Percentiles rank a stretch among this genome's conserved stretches.
Evolutionary conservation across 768 basidiomycete genomes (phyloP).

Genomic region (Postia placenta): DNA sequence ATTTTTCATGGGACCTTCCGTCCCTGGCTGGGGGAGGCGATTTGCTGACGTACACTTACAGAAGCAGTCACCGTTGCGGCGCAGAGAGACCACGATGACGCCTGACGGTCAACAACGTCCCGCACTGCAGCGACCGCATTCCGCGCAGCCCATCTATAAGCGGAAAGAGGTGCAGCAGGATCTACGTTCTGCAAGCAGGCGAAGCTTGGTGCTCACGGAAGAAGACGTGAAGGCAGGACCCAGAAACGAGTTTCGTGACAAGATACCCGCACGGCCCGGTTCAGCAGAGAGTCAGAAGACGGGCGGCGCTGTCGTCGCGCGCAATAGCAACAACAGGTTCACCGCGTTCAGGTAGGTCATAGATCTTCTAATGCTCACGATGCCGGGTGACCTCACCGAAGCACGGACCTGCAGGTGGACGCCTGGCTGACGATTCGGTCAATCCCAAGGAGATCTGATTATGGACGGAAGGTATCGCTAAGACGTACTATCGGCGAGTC

Average conservation of each 20-base stretch:
- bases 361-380: background rate
- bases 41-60: slow-evolving; percentile 11
- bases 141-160: slow-evolving; percentile 13
- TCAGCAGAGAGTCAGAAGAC: slow-evolving; percentile 6
- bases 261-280: slow-evolving; percentile 15
- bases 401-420: slow-evolving; percentile 7
- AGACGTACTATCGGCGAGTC: slow-evolving; percentile 1
- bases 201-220: slow-evolving; percentile 16
- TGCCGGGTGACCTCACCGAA: slow-evolving; percentile 12
- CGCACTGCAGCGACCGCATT: slow-evolving; percentile 5
- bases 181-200: slow-evolving; percentile 18
- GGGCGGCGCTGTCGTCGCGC: slow-evolving; percentile 2
- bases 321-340: slow-evolving; percentile 14
- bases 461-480: background rate
- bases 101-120: slow-evolving; percentile 34
- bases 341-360: slow-evolving; percentile 22
- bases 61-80: slow-evolving; percentile 30
- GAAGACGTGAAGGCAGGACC: slow-evolving; percentile 12
- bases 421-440: slow-evolving; percentile 1
- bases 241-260: slow-evolving; percentile 6
- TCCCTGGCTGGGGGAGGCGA: background rate
- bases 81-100: slow-evolving; percentile 43
- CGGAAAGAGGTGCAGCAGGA: slow-evolving; percentile 13
- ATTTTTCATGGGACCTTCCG: background rate
- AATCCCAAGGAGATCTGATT: slow-evolving; percentile 6